A percentile compares a stretch with the other conserved stretches of the same genome.
Evolutionary conservation across 495 filamentous ascomycete genomes (phyloP).

Genomic region (Amphirosellinia nigrospora): DNA sequence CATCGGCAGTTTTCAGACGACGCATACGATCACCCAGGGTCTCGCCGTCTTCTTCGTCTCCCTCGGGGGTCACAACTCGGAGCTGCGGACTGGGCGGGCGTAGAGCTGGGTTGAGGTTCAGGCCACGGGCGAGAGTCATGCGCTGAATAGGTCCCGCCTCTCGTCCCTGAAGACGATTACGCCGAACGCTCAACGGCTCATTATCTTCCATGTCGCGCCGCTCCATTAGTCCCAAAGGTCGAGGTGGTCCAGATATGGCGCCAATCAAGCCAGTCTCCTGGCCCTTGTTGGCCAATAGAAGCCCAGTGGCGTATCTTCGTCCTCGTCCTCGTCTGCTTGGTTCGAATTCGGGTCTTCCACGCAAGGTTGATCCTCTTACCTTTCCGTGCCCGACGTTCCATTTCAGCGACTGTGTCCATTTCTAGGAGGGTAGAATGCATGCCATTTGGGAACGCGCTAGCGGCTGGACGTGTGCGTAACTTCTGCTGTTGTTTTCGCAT

Average conservation of each 20-base stretch:
- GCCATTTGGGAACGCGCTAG: conserved; percentile 71
- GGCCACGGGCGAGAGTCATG: conserved; percentile 43
- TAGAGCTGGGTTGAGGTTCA: conserved; percentile 29
- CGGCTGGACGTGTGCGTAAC: conserved; percentile 71
- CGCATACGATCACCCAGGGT: conserved; percentile 77
- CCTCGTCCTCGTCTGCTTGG: conserved; percentile 51
- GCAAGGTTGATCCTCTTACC: conserved; percentile 81
- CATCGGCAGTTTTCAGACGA: conserved; percentile 62
- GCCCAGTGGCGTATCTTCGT: conserved; percentile 85
- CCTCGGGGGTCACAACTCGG: conserved; percentile 42
- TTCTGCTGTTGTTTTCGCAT: conserved; percentile 85
- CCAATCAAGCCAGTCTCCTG: conserved; percentile 57
- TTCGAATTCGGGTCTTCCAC: conserved; percentile 71
- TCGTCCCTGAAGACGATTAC: conserved; percentile 74
- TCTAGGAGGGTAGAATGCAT: conserved; percentile 89
- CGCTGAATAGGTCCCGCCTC: conserved; percentile 45
- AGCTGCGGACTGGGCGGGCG: conserved; percentile 38
- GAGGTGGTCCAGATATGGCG: conserved; percentile 58
- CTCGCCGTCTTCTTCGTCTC: conserved; percentile 72
- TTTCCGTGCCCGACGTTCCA: conserved; percentile 76
- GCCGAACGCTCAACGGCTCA: conserved; percentile 81
- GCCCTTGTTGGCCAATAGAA: conserved; percentile 73
- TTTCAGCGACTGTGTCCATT: conserved; percentile 88
- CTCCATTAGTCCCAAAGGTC: conserved; percentile 86
- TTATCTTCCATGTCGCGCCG: conserved; percentile 85